phyloP scores from a whole-genome alignment of 1,284 basidiomycete genomes.

The Naganishia albida region DNA sequence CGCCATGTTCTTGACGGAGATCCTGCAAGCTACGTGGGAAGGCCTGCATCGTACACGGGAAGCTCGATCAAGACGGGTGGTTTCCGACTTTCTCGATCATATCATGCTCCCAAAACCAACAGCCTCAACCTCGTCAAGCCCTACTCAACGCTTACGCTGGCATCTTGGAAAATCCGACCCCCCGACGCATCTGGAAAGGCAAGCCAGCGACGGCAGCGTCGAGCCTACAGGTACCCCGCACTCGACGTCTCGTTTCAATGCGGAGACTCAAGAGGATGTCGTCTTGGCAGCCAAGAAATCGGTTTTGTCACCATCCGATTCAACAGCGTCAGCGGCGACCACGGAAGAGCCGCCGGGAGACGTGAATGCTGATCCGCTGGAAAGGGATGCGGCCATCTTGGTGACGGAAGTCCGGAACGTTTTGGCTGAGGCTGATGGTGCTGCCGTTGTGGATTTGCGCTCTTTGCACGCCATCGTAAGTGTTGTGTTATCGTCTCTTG shows the following conservation, averaged over 20 bases:
- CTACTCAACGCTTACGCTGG: slow-evolving; percentile 10
- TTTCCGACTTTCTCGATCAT: slow-evolving; percentile 38
- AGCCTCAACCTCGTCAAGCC: not conserved
- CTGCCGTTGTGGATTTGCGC: slow-evolving; percentile 9
- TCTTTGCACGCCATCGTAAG: slow-evolving; percentile 10
- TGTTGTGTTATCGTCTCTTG: not conserved
- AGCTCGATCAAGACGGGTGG: slow-evolving; percentile 20
- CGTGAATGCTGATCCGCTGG: not conserved
- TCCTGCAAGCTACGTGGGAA: slow-evolving; percentile 43
- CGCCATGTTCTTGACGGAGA: slow-evolving; percentile 39
- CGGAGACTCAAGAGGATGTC: not conserved
- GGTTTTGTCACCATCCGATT: not conserved
- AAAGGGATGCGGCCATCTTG: slow-evolving; percentile 8
- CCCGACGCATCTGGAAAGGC: no score
- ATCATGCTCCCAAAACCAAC: slow-evolving; percentile 31
- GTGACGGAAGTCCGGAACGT: slow-evolving; percentile 1
- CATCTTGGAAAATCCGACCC: not conserved
- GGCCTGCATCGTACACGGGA: slow-evolving; percentile 28
- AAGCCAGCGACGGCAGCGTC: not conserved
- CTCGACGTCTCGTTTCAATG: not conserved
- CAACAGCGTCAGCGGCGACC: not conserved
- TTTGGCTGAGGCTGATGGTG: not conserved
- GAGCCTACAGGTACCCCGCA: not conserved
- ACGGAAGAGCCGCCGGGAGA: not conserved
- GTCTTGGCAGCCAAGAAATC: not conserved